These are phyloP conservation scores for Lichtheimia ramosa DNA, from an alignment of 371 early-diverging fungal genomes.

Conservation along the genomic window DNA sequence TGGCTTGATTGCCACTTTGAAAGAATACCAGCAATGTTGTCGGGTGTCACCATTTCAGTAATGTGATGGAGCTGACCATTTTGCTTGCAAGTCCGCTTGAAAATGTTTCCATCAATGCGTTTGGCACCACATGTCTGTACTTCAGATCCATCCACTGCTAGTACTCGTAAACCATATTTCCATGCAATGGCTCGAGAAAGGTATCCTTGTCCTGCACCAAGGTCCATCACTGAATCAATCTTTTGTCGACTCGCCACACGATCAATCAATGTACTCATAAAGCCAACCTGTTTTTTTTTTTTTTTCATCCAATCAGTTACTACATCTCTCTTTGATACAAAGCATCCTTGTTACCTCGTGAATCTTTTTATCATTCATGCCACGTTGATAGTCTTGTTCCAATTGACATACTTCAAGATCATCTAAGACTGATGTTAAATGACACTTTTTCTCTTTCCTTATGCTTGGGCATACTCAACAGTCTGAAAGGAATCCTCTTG, in stretches of 20 bases:
- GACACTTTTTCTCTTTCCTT: neutral
- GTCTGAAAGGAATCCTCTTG: constrained; percentile 6
- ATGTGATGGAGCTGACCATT: constrained; percentile 38
- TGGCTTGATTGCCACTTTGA: constrained; percentile 17
- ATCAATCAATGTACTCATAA: constrained; percentile 57
- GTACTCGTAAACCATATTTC: constrained; percentile 65
- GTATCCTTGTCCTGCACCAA: constrained; percentile 80
- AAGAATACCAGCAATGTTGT: constrained; percentile 44
- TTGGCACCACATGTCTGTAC: constrained; percentile 83
- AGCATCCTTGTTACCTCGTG: constrained; percentile 17
- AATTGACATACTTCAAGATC: neutral
- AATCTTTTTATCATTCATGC: constrained; percentile 25
- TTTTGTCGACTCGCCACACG: constrained; percentile 40
- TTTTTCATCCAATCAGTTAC: neutral
- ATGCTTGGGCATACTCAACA: constrained; percentile 10
- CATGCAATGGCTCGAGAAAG: constrained; percentile 74
- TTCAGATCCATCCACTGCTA: constrained; percentile 79
- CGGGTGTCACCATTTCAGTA: constrained; percentile 54
- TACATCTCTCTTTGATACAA: neutral
- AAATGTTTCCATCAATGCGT: constrained; percentile 41
- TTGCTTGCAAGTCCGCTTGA: constrained; percentile 19
- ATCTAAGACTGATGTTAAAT: neutral
- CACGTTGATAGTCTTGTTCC: constrained; percentile 11
- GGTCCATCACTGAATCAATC: constrained; percentile 58
- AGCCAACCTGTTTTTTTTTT: constrained; percentile 35